A percentile compares a stretch with the other conserved stretches of the same genome.
Evolutionary conservation across 2,329 filamentous ascomycete species (phyloP).

Genomic region (Pyrenophora tritici-repentis): DNA sequence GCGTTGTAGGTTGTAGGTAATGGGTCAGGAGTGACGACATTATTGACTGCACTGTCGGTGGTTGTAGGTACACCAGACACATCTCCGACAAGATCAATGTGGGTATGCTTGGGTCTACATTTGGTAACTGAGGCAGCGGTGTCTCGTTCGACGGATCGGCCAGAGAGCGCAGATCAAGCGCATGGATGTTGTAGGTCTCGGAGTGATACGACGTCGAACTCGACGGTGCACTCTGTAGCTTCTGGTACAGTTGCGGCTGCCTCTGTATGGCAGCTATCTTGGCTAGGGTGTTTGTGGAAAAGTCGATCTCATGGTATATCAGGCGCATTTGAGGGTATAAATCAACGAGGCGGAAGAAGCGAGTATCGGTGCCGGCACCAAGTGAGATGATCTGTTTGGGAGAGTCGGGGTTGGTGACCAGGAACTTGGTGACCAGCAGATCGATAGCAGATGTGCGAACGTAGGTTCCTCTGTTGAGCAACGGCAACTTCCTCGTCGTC

Average conservation of each 20-base stretch:
- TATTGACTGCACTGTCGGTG: conserved; percentile 65
- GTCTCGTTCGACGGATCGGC: conserved; percentile 28
- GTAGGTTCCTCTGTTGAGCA: conserved; percentile 97
- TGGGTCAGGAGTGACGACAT: conserved; percentile 52
- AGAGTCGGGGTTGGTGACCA: conserved; percentile 52
- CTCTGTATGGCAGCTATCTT: conserved; percentile 61
- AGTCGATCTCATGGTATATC: conserved; percentile 92
- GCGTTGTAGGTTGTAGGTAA: conserved; percentile 52
- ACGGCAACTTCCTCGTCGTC: conserved; percentile 72
- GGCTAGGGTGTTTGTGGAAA: conserved; percentile 70
- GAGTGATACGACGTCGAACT: conserved; percentile 53
- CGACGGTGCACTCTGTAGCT: conserved; percentile 26
- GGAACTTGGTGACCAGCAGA: conserved; percentile 72
- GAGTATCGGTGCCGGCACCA: conserved; percentile 91
- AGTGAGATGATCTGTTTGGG: conserved; percentile 84
- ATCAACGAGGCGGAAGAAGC: conserved; percentile 75
- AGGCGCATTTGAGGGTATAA: conserved; percentile 54
- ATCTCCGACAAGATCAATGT: conserved; percentile 93
- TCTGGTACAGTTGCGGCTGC: conserved; percentile 36
- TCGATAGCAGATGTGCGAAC: conserved; percentile 85
- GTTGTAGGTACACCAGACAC: conserved; percentile 86
- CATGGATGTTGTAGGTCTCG: conserved; percentile 58
- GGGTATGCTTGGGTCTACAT: conserved; percentile 63
- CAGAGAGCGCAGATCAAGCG: conserved; percentile 71
- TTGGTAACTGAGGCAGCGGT: conserved; percentile 42